Conservation (phyloP, 768 basidiomycete genomes). For the Leccinum disarticulatum region DNA sequence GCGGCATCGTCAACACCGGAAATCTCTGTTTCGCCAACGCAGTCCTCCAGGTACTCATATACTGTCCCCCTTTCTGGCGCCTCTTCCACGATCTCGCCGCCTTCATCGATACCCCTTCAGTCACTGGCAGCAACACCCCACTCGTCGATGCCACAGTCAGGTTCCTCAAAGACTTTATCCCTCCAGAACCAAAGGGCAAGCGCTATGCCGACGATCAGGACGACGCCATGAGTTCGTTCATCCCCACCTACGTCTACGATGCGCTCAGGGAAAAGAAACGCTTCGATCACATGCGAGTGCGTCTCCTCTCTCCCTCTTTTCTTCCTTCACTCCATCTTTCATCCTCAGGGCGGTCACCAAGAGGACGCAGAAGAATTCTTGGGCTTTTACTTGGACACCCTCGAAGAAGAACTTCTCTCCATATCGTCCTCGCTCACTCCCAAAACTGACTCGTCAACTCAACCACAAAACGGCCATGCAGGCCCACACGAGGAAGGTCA, state of each 20-base stretch:
- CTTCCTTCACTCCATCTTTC: slow-evolving; percentile 2
- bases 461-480: slow-evolving; percentile 12
- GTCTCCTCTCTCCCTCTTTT: slow-evolving; percentile 30
- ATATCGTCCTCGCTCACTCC: slow-evolving; percentile 56
- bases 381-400: no score
- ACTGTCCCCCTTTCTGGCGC: slow-evolving; percentile 82
- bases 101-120: slow-evolving; percentile 38
- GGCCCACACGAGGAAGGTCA: slow-evolving; percentile 56
- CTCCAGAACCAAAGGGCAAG: slow-evolving; percentile 40
- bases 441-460: slow-evolving; percentile 22
- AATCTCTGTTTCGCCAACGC: slow-evolving; percentile 99
- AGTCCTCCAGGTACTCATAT: slow-evolving; percentile 86
- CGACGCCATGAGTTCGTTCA: slow-evolving; percentile 63
- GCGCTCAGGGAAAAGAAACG: slow-evolving; percentile 92
- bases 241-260: slow-evolving; percentile 85
- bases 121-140: slow-evolving; percentile 41
- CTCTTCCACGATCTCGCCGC: slow-evolving; percentile 73
- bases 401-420: slow-evolving; percentile 86
- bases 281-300: slow-evolving; percentile 88
- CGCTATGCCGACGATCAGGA: slow-evolving; percentile 45
- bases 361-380: no score
- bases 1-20: slow-evolving; percentile 90
- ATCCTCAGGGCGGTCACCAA: no score
- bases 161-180: slow-evolving; percentile 77
- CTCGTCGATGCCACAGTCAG: slow-evolving; percentile 66